Base-by-base conservation (phyloP, 1,284 basidiomycete species). In the Hymenochaete sp. region DNA sequence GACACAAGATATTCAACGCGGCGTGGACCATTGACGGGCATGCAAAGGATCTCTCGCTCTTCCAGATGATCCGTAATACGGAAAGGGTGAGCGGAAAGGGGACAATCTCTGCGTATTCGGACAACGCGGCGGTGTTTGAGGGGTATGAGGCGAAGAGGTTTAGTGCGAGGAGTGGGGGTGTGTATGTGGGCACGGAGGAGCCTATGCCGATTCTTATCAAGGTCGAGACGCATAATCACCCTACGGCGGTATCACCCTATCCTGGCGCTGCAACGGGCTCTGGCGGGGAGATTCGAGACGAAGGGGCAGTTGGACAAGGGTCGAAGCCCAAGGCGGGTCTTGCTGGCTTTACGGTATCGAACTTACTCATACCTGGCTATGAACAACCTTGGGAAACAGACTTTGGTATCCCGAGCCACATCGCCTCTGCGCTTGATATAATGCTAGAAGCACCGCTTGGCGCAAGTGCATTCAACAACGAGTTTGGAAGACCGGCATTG, bases 1-100 rank as follows among this genome's bases (percentile, higher is more conserved):
- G 96, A 38, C 96, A 99, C 75, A 99, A 99, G 68, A 98, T 98
- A 56, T 99, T 98, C 73, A 99, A 99, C 61, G 93, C 96, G 0
- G 77, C 86, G 32, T 99, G 96, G 96, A 88, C 82, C 18, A 79
- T 97, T 54, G 87, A 96, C 58, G 82, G 73, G 4, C 57, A 71
- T 29, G 58, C 68, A n/a, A 73, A 80, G 59, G 77, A 85, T 50
- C 70, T 73, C 50, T 91, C 91, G 5, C 78, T 98, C 22, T 99
- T 99, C 66, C 80, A 86, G 56, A 98, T 99, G 95, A 98, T 99
- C 57, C 77, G 92, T 47, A 96, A 98, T 65, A 98, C 96, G 0
- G 95, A 98, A 65, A 80, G 81, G 57, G 62, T 89, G 48, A 77
- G 73, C 52, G 72, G 77, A 1, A 67, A 68, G 10, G 81, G 87